Conservation (phyloP, 2,329 filamentous ascomycete genomes). For the Diplodia seriata region DNA sequence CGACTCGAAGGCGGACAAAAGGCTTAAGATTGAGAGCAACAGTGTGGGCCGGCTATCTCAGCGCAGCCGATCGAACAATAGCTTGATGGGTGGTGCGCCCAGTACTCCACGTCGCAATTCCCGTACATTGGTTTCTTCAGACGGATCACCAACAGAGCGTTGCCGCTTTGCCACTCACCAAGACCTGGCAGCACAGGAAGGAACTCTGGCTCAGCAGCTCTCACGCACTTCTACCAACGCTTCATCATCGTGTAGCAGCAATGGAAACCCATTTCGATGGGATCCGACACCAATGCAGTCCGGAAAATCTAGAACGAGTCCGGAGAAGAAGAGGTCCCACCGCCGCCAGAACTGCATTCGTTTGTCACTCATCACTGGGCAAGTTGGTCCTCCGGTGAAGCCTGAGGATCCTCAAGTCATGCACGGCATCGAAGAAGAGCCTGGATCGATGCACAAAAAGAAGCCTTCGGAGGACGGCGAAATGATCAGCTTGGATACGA, state of each 20-base stretch:
- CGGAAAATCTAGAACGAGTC: conserved; percentile 54
- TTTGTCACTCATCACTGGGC: conserved; percentile 52
- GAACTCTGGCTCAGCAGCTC: conserved; percentile 46
- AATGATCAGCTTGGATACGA: conserved; percentile 35
- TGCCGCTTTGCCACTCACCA: conserved; percentile 41
- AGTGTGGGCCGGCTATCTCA: conserved; percentile 2
- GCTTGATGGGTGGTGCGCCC: conserved; percentile 2
- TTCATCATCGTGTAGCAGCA: conserved; percentile 51
- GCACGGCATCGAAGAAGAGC: conserved; percentile 50
- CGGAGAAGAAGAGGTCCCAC: conserved; percentile 53
- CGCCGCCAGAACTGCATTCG: conserved; percentile 55
- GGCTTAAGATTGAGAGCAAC: conserved; percentile 40
- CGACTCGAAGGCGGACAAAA: conserved; percentile 34
- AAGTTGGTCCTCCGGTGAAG: conserved; percentile 48
- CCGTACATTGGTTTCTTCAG: conserved; percentile 46
- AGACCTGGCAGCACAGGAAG: conserved; percentile 44
- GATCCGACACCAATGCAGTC: conserved; percentile 47
- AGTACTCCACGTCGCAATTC: conserved; percentile 47
- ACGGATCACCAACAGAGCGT: conserved; percentile 51
- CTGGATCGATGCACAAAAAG: conserved; percentile 27
- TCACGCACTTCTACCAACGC: conserved; percentile 50
- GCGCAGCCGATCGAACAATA: conserved; percentile 34
- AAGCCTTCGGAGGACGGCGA: conserved; percentile 22
- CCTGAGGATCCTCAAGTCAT: conserved; percentile 46
- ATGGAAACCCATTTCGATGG: conserved; percentile 56